Percentiles rank a stretch among this genome's conserved stretches.
phyloP scores from a whole-genome alignment of 1,139 yeast species.

The Blastobotrys indianensis region DNA sequence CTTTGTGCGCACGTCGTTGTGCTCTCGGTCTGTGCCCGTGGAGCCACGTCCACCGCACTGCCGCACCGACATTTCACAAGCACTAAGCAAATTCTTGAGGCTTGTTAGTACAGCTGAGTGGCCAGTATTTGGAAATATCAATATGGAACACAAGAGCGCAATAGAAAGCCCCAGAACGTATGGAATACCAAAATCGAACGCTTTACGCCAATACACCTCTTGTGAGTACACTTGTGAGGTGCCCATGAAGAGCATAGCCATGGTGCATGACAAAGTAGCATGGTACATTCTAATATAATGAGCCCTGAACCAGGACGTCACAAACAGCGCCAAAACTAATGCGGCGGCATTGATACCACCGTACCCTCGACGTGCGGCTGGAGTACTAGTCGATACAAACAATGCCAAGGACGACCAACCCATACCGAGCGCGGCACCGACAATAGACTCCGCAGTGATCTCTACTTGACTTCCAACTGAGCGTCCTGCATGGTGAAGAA shows the following conservation, averaged over 20 bases:
- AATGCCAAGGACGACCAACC: constrained; percentile 43
- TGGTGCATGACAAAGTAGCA: constrained; percentile 33
- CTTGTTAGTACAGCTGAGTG: constrained; percentile 25
- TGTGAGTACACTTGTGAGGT: constrained; percentile 20
- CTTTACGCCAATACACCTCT: constrained; percentile 32
- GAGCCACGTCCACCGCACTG: constrained; percentile 8
- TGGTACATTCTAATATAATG: constrained; percentile 39
- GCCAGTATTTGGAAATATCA: constrained; percentile 40
- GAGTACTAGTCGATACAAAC: constrained; percentile 39
- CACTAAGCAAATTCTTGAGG: constrained; percentile 17
- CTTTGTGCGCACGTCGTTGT: constrained; percentile 20
- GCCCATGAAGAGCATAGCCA: constrained; percentile 35
- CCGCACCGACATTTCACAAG: constrained; percentile 16
- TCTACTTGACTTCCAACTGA: constrained; percentile 46
- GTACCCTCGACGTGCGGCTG: constrained; percentile 38
- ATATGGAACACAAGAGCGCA: constrained; percentile 34
- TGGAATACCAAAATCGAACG: constrained; percentile 43
- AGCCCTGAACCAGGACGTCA: constrained; percentile 41
- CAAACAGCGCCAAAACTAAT: constrained; percentile 35
- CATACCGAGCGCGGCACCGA: constrained; percentile 45
- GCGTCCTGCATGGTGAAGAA: constrained; percentile 45
- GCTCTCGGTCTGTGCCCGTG: constrained; percentile 15
- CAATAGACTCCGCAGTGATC: constrained; percentile 37
- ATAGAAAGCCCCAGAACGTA: constrained; percentile 41
- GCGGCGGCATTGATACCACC: constrained; percentile 46